These are phyloP conservation scores for Phylloporus sp. DNA, from an alignment of 768 basidiomycete genomes.

Conservation along the genomic window DNA sequence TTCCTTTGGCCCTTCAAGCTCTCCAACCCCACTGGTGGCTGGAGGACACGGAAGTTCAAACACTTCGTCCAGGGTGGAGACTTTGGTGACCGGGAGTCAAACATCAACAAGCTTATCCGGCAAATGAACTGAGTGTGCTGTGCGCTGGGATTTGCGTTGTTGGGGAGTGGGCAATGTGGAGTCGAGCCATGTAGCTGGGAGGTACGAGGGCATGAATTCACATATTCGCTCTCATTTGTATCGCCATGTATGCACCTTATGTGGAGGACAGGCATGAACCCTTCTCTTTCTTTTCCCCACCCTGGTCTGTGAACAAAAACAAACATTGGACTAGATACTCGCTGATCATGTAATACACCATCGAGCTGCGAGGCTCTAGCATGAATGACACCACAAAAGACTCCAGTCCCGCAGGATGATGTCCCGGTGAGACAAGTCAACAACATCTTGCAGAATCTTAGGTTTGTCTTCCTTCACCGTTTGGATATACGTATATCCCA, in stretches of 20 bases:
- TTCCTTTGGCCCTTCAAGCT: constrained; percentile 99
- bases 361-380: not conserved
- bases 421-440: constrained; percentile 26
- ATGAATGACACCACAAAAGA: constrained; percentile 11
- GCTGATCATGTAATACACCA: constrained; percentile 4
- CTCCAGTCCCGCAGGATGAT: not conserved
- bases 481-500: not conserved
- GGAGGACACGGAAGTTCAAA: constrained; percentile 97
- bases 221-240: constrained; percentile 12
- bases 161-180: constrained; percentile 1
- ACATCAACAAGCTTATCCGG: constrained; percentile 97
- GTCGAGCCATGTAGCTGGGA: constrained; percentile 7
- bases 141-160: constrained; percentile 1
- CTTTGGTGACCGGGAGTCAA: constrained; percentile 92
- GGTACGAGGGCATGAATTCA: constrained; percentile 29
- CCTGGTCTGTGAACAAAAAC: too few species aligned
- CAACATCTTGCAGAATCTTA: constrained; percentile 24
- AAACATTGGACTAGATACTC: too few species aligned
- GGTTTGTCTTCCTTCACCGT: constrained; percentile 14
- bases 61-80: constrained; percentile 95
- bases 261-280: constrained; percentile 27
- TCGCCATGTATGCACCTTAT: constrained; percentile 26
- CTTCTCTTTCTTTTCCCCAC: constrained; percentile 1
- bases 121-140: constrained; percentile 71
- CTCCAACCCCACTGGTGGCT: constrained; percentile 97